Conservation (phyloP, 1,139 yeast species). For the Hansenula lynferdii region DNA sequence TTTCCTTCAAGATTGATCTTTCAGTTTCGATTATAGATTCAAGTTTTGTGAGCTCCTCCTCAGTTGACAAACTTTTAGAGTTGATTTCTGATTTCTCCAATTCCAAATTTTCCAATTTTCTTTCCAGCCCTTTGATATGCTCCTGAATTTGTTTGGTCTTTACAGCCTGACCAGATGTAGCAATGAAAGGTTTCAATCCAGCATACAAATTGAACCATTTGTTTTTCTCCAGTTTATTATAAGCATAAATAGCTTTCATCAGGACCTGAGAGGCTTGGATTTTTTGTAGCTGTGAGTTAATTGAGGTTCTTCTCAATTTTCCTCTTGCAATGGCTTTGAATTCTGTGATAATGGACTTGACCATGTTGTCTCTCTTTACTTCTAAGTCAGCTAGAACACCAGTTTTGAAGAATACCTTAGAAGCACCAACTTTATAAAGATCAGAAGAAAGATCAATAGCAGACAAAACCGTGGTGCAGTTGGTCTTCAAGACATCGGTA, state of each 20-base stretch:
- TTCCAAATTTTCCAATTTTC: slow-evolving; percentile 29
- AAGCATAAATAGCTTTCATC: slow-evolving; percentile 54
- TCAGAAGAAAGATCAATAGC: slow-evolving; percentile 57
- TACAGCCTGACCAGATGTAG: slow-evolving; percentile 56
- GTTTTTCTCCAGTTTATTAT: slow-evolving; percentile 49
- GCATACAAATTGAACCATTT: slow-evolving; percentile 81
- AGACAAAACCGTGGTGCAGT: slow-evolving; percentile 63
- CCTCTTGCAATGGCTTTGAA: slow-evolving; percentile 76
- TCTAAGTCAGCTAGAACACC: slow-evolving; percentile 91
- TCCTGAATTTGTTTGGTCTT: slow-evolving; percentile 54
- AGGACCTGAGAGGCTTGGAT: slow-evolving; percentile 71
- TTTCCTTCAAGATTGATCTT: slow-evolving; percentile 34
- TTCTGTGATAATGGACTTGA: slow-evolving; percentile 50
- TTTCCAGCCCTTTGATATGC: slow-evolving; percentile 51
- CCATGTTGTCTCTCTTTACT: slow-evolving; percentile 62
- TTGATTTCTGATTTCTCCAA: slow-evolving; percentile 26
- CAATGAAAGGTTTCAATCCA: slow-evolving; percentile 71
- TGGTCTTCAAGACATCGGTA: slow-evolving; percentile 52
- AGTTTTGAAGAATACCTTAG: slow-evolving; percentile 90
- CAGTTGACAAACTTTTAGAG: slow-evolving; percentile 28
- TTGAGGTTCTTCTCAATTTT: slow-evolving; percentile 46
- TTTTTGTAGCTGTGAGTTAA: slow-evolving; percentile 47
- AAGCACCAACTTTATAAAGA: slow-evolving; percentile 66
- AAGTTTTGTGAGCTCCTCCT: slow-evolving; percentile 31
- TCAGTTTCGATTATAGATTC: slow-evolving; percentile 33